phyloP scores from a whole-genome alignment of 2,329 filamentous ascomycete species.

The Sporothrix brunneoviolacea region DNA sequence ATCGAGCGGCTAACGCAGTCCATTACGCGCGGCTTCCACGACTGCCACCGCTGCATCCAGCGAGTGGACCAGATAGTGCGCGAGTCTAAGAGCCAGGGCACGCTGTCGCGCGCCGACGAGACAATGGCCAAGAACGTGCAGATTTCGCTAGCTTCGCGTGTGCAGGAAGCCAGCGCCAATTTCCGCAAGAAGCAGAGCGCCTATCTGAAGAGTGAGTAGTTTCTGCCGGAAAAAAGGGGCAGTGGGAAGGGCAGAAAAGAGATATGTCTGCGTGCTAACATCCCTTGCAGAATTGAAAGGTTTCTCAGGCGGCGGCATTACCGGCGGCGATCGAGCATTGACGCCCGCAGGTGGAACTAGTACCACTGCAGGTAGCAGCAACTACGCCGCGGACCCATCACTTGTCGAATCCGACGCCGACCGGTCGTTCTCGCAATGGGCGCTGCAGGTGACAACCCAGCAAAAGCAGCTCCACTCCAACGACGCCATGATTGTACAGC shows the following conservation, averaged over 20 bases:
- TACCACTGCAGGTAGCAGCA: conserved; percentile 19
- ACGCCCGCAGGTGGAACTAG: conserved; percentile 37
- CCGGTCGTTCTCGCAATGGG: conserved; percentile 82
- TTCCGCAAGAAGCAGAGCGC: conserved; percentile 97
- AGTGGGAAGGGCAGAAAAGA: background rate
- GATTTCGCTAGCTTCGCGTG: conserved; percentile 76
- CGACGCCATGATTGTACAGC: conserved; percentile 79
- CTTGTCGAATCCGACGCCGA: conserved; percentile 91
- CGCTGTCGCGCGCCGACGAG: conserved; percentile 76
- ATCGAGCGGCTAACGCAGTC: conserved; percentile 87
- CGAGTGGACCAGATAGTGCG: conserved; percentile 80
- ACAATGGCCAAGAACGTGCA: conserved; percentile 96
- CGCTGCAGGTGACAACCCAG: conserved; percentile 66
- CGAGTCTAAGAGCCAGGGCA: conserved; percentile 66
- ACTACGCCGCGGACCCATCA: conserved; percentile 64
- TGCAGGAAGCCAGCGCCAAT: conserved; percentile 83
- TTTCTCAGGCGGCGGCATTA: conserved; percentile 43
- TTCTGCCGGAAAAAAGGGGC: too few relatives aligned
- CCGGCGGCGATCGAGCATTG: conserved; percentile 41
- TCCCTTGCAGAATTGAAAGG: conserved; percentile 60
- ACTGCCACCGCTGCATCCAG: conserved; percentile 84
- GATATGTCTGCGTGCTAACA: conserved; percentile 20
- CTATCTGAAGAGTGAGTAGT: conserved; percentile 75
- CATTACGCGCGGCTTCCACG: conserved; percentile 83
- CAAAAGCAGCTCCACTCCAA: conserved; percentile 64